Percentiles rank a stretch among this genome's conserved stretches.
Evolutionary conservation across 2,329 filamentous ascomycete genomes (phyloP).

Genomic region (Colletotrichum tropicicola): DNA sequence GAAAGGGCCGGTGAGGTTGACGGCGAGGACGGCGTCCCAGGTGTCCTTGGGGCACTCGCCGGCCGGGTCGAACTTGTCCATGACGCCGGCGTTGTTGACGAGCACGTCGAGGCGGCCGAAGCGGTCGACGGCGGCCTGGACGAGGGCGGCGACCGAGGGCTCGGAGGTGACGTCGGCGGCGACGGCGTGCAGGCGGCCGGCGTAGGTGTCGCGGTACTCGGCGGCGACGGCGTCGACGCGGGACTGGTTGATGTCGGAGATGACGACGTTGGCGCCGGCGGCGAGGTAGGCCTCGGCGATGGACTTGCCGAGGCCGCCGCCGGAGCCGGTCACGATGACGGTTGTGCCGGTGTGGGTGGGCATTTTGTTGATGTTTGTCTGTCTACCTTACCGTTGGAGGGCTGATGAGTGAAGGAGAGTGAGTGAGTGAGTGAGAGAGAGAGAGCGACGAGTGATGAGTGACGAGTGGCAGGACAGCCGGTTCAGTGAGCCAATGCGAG

Average conservation of each 20-base stretch:
- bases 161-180: constrained; percentile 27
- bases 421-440: neutral
- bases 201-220: constrained; percentile 26
- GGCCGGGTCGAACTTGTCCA: constrained; percentile 64
- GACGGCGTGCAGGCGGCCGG: constrained; percentile 19
- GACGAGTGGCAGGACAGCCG: neutral
- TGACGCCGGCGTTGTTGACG: constrained; percentile 66
- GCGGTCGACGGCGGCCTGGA: constrained; percentile 21
- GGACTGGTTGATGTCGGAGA: constrained; percentile 41
- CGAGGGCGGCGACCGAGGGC: constrained; percentile 14
- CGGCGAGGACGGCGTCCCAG: constrained; percentile 63
- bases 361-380: neutral
- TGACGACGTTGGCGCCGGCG: constrained; percentile 41
- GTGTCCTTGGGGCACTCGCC: constrained; percentile 54
- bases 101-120: constrained; percentile 56
- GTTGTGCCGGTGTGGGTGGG: constrained; percentile 35
- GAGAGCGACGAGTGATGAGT: neutral
- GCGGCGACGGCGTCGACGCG: constrained; percentile 17
- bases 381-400: neutral
- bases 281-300: constrained; percentile 41
- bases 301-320: constrained; percentile 41
- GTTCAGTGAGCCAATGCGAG: neutral
- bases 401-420: neutral
- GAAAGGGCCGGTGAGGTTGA: constrained; percentile 67
- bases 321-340: constrained; percentile 43